phyloP scores from a whole-genome alignment of 2,329 filamentous ascomycete species.

The Bimuria novae-zelandiae region DNA sequence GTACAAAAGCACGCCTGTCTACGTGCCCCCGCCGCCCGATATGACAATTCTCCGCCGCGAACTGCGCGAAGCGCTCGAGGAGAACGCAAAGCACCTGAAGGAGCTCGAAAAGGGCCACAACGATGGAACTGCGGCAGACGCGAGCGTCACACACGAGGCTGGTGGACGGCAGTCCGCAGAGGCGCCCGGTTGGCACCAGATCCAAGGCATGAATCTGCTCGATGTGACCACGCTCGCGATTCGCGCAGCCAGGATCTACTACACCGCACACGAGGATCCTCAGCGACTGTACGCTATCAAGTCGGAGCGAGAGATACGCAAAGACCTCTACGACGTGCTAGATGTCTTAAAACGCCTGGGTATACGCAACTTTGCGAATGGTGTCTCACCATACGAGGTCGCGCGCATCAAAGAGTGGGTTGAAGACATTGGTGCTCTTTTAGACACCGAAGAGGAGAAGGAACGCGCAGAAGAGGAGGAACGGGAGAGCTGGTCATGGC shows the following conservation, averaged over 20 bases:
- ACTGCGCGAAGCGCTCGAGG: slow-evolving; percentile 68
- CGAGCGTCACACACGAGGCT: slow-evolving; percentile 13
- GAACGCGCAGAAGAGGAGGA: slow-evolving; percentile 75
- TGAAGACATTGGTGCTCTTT: slow-evolving; percentile 73
- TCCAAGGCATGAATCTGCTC: slow-evolving; percentile 89
- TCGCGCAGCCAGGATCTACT: slow-evolving; percentile 92
- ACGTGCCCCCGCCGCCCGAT: slow-evolving; percentile 81
- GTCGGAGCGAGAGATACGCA: slow-evolving; percentile 81
- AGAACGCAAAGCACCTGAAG: slow-evolving; percentile 69
- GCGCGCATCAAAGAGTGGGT: slow-evolving; percentile 80
- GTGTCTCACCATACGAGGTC: slow-evolving; percentile 78
- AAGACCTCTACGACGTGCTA: slow-evolving; percentile 82
- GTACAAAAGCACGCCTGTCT: slow-evolving; percentile 83
- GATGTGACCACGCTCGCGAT: slow-evolving; percentile 96
- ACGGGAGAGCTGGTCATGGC: slow-evolving; percentile 78
- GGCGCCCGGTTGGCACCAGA: slow-evolving; percentile 75
- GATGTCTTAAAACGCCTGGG: slow-evolving; percentile 93
- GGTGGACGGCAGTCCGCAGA: slow-evolving; percentile 29
- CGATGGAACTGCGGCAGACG: not conserved
- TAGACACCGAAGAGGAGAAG: slow-evolving; percentile 75
- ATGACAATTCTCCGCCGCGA: slow-evolving; percentile 76
- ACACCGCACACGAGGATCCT: slow-evolving; percentile 87
- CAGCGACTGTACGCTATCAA: slow-evolving; percentile 85
- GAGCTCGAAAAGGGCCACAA: slow-evolving; percentile 56
- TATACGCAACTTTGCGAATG: slow-evolving; percentile 80